These are phyloP conservation scores for Daedaleopsis sinensis DNA, from an alignment of 768 basidiomycete species.

Conservation along the genomic window DNA sequence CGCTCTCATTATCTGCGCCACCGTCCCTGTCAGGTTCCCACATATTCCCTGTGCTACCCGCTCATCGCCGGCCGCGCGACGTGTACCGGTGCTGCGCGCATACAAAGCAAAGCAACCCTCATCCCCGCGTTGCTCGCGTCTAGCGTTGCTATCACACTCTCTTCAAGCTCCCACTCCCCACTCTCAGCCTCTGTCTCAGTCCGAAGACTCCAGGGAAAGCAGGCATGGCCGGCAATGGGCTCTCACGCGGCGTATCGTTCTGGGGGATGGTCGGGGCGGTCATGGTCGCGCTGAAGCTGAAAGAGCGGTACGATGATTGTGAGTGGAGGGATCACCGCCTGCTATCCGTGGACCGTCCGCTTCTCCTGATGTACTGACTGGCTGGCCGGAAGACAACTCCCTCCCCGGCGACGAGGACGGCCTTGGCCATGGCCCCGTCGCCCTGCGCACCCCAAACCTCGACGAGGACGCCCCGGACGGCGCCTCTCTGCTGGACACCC, in stretches of 20 bases:
- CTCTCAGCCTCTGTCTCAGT: neutral
- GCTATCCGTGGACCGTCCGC: neutral
- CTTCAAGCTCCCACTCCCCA: neutral
- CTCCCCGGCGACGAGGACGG: slow-evolving; percentile 45
- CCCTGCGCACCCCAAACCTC: slow-evolving; percentile 28
- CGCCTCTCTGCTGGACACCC: slow-evolving; percentile 28
- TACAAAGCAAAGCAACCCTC: no score
- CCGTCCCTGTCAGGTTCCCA: neutral
- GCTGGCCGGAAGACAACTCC: slow-evolving; percentile 40
- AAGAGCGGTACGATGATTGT: slow-evolving; percentile 52
- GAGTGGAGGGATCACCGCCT: slow-evolving; percentile 29
- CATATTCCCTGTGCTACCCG: neutral
- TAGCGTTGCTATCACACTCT: neutral
- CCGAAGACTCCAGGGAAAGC: no score
- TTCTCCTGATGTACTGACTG: neutral
- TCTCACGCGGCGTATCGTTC: slow-evolving; percentile 33
- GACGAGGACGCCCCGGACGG: slow-evolving; percentile 21
- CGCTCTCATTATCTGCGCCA: neutral
- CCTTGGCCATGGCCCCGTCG: slow-evolving; percentile 26
- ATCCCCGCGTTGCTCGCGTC: neutral
- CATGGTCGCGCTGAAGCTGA: slow-evolving; percentile 51
- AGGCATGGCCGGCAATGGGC: slow-evolving; percentile 10
- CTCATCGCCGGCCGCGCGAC: neutral
- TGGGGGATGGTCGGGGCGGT: slow-evolving; percentile 46
- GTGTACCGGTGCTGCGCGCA: no score